Conservation (phyloP, 2,329 filamentous ascomycete genomes). For the Sarocladiaceae sp. region DNA sequence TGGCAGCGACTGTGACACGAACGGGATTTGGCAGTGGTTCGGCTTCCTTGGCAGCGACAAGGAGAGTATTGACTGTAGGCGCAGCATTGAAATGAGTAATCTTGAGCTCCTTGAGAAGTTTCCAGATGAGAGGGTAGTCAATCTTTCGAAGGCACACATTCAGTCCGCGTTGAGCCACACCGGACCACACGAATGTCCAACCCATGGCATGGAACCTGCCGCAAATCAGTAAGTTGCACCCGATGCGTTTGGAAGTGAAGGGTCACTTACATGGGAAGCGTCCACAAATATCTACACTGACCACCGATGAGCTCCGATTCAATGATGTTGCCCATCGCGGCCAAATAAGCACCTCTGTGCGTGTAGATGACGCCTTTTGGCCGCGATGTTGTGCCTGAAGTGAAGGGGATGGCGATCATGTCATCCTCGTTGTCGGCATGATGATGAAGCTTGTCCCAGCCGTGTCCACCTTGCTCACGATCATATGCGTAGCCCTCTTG, state of each 20-base stretch:
- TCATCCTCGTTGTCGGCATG: constrained; percentile 73
- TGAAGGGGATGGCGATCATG: constrained; percentile 85
- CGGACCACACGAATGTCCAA: constrained; percentile 91
- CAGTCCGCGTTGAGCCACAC: constrained; percentile 91
- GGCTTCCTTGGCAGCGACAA: constrained; percentile 78
- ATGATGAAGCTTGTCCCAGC: constrained; percentile 73
- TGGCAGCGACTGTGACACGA: constrained; percentile 86
- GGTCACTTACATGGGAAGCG: constrained; percentile 75
- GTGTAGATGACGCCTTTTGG: constrained; percentile 95
- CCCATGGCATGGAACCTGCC: constrained; percentile 60
- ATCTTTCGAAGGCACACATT: constrained; percentile 94
- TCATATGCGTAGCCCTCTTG: constrained; percentile 76
- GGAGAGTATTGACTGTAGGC: constrained; percentile 90
- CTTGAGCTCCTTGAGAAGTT: constrained; percentile 74
- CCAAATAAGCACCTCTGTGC: constrained; percentile 82
- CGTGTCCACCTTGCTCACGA: constrained; percentile 55
- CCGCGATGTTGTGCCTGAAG: constrained; percentile 83
- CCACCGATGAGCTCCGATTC: constrained; percentile 79
- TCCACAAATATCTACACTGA: constrained; percentile 84
- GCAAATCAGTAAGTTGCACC: not conserved
- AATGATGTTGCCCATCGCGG: constrained; percentile 77
- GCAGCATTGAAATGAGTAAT: constrained; percentile 96
- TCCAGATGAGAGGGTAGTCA: constrained; percentile 92
- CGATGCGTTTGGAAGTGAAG: not conserved
- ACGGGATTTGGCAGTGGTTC: constrained; percentile 65